These are phyloP conservation scores for Fusarium mexicanum DNA, from an alignment of 2,329 filamentous ascomycete species.

Conservation along the genomic window DNA sequence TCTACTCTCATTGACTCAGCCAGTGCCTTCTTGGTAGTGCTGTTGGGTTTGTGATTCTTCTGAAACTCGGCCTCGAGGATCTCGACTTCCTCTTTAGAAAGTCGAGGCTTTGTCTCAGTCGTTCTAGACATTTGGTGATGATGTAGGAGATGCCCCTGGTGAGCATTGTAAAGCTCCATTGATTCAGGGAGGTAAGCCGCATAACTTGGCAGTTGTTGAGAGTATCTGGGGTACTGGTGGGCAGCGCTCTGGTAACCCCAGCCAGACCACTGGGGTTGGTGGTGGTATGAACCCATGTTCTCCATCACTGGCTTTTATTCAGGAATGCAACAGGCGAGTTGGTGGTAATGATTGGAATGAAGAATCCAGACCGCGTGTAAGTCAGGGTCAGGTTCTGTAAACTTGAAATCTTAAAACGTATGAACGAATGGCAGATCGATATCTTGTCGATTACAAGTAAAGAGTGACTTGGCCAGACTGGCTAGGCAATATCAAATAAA, in stretches of 20 bases:
- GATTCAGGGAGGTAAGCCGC: slow-evolving; percentile 51
- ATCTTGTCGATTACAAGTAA: slow-evolving; percentile 24
- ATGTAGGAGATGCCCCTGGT: slow-evolving; percentile 51
- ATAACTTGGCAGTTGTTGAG: slow-evolving; percentile 48
- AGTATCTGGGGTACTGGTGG: slow-evolving; percentile 47
- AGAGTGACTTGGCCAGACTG: slow-evolving; percentile 36
- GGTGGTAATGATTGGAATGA: slow-evolving; percentile 35
- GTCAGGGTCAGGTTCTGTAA: slow-evolving; percentile 2
- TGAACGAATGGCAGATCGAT: slow-evolving; percentile 27
- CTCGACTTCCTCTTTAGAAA: slow-evolving; percentile 69
- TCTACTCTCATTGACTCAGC: slow-evolving; percentile 71
- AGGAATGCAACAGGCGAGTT: slow-evolving; percentile 21
- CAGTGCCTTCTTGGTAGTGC: slow-evolving; percentile 67
- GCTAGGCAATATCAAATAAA: slow-evolving; percentile 23
- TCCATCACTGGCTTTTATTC: slow-evolving; percentile 32
- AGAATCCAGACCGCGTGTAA: slow-evolving; percentile 19
- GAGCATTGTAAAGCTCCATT: slow-evolving; percentile 51
- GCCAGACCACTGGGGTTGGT: slow-evolving; percentile 49
- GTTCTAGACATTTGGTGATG: slow-evolving; percentile 53
- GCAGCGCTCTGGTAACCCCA: slow-evolving; percentile 47
- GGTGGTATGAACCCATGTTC: slow-evolving; percentile 49
- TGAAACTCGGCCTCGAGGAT: slow-evolving; percentile 69
- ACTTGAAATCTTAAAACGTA: slow-evolving; percentile 1
- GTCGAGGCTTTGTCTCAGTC: slow-evolving; percentile 61
- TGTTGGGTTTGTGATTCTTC: slow-evolving; percentile 72